Percentiles rank a stretch among this genome's conserved stretches.
phyloP scores from a whole-genome alignment of 2,329 filamentous ascomycete genomes.

The Cadophora sp. region DNA sequence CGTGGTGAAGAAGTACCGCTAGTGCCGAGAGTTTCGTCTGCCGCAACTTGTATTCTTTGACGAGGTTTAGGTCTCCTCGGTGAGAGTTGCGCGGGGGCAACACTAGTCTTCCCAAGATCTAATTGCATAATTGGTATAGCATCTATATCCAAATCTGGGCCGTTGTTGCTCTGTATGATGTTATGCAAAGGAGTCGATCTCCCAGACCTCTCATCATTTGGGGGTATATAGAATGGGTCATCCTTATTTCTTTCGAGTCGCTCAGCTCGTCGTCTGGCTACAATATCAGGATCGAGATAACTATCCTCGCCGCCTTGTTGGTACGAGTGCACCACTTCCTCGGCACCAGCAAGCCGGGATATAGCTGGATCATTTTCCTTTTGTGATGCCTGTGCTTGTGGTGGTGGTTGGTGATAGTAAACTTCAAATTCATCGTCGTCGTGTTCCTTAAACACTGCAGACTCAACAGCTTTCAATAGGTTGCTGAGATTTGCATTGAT shows the following conservation, averaged over 20 bases:
- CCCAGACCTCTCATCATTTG: slow-evolving; percentile 59
- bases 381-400: slow-evolving; percentile 50
- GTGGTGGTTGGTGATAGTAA: slow-evolving; percentile 66
- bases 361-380: slow-evolving; percentile 64
- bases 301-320: slow-evolving; percentile 66
- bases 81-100: slow-evolving; percentile 39
- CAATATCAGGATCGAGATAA: slow-evolving; percentile 74
- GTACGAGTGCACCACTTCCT: slow-evolving; percentile 60
- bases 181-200: slow-evolving; percentile 80
- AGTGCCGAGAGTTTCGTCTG: slow-evolving; percentile 74
- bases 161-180: slow-evolving; percentile 75
- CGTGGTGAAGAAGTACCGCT: slow-evolving; percentile 57
- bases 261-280: slow-evolving; percentile 77
- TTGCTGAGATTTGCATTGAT: slow-evolving; percentile 78
- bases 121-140: slow-evolving; percentile 96
- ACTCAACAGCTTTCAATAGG: slow-evolving; percentile 66
- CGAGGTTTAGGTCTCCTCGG: slow-evolving; percentile 52
- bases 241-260: slow-evolving; percentile 84
- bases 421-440: slow-evolving; percentile 71
- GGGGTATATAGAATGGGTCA: slow-evolving; percentile 91
- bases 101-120: slow-evolving; percentile 66
- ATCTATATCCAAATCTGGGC: slow-evolving; percentile 85
- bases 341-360: slow-evolving; percentile 54
- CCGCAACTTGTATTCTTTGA: slow-evolving; percentile 70
- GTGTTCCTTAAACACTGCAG: slow-evolving; percentile 55